Evolutionary conservation across 306 rosid species (phyloP).

Genomic region (Dalbergia cultrata): DNA sequence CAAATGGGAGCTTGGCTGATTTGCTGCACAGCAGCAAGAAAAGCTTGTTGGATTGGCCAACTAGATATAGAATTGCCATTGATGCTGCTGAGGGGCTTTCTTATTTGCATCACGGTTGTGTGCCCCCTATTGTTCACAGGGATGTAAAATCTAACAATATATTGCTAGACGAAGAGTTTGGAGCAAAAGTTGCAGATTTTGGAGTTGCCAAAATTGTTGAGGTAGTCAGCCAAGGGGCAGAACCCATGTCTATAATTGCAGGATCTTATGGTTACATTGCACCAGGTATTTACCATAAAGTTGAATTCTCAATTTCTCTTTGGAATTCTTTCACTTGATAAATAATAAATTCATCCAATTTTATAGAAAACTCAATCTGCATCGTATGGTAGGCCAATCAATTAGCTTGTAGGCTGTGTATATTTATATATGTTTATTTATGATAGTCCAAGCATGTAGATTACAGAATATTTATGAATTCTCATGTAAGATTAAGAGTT

Average conservation of each 20-base stretch:
- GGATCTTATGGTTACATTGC: constrained; percentile 94
- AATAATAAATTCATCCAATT: neutral
- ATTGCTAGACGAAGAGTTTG: constrained; percentile 73
- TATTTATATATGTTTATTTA: constrained; percentile 6
- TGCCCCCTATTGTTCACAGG: constrained; percentile 78
- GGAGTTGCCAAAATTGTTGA: constrained; percentile 73
- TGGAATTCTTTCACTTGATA: neutral
- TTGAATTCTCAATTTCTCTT: neutral
- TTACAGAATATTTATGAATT: too few relatives aligned
- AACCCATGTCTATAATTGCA: constrained; percentile 79
- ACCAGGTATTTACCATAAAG: constrained; percentile 64
- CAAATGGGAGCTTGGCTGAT: constrained; percentile 85
- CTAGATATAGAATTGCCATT: constrained; percentile 69
- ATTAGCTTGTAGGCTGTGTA: neutral
- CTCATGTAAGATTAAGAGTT: neutral
- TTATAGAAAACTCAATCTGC: neutral
- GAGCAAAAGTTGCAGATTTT: constrained; percentile 87
- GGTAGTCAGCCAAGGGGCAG: constrained; percentile 55
- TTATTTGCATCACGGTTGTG: constrained; percentile 86
- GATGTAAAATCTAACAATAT: constrained; percentile 85
- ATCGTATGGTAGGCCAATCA: neutral
- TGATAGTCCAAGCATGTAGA: neutral
- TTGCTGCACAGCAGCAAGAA: constrained; percentile 63
- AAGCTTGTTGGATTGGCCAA: constrained; percentile 73
- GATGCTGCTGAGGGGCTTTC: constrained; percentile 91